Evolutionary conservation across 2,329 filamentous ascomycete genomes (phyloP).

Genomic region (Pleoardoris graminearum): DNA sequence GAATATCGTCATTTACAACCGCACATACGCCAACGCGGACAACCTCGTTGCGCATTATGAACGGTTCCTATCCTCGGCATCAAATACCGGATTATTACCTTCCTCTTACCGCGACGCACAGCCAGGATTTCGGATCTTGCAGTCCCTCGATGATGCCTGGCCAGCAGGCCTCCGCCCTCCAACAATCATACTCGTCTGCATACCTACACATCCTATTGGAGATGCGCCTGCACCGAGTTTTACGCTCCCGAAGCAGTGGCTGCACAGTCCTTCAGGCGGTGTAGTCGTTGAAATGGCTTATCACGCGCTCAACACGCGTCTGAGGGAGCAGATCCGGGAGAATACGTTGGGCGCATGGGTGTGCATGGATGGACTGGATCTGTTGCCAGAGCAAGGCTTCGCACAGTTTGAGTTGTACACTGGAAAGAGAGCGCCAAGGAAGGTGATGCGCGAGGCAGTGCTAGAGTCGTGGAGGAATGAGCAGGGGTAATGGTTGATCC

Average conservation of each 20-base stretch:
- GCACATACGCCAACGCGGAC: constrained; percentile 68
- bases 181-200: constrained; percentile 76
- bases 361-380: constrained; percentile 73
- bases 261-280: constrained; percentile 72
- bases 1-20: constrained; percentile 75
- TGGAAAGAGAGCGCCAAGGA: constrained; percentile 69
- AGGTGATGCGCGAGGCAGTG: constrained; percentile 71
- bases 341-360: constrained; percentile 69
- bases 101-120: constrained; percentile 30
- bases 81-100: constrained; percentile 20
- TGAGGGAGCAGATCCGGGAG: constrained; percentile 68
- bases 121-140: constrained; percentile 62
- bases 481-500: constrained; percentile 34
- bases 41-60: constrained; percentile 72
- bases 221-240: constrained; percentile 69
- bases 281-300: constrained; percentile 76
- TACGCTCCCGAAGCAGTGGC: constrained; percentile 69
- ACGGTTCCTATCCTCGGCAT: constrained; percentile 46
- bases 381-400: constrained; percentile 77
- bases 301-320: constrained; percentile 70
- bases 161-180: constrained; percentile 65
- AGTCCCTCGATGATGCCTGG: constrained; percentile 64
- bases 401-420: constrained; percentile 83
- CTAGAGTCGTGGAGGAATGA: constrained; percentile 43
- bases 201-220: constrained; percentile 70